Evolutionary conservation across 2,329 filamentous ascomycete genomes (phyloP).

Genomic region (Diaporthe batatas): DNA sequence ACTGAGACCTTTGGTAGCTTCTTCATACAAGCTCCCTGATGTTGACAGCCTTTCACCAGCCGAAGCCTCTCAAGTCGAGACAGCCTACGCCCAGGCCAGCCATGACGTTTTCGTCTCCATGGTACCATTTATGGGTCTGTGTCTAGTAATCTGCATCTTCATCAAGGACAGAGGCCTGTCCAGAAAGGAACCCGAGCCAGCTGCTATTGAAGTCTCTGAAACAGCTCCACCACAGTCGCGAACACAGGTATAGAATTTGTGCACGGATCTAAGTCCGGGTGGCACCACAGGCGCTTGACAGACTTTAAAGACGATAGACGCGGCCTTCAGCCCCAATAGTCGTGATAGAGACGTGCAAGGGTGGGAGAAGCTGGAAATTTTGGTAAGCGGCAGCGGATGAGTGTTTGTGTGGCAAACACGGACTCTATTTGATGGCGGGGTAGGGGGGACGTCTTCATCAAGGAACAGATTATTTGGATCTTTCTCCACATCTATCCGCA

Average conservation of each 20-base stretch:
- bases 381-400: not conserved
- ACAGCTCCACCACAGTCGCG: not conserved
- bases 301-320: not conserved
- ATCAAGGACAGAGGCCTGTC: constrained; percentile 25
- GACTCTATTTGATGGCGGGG: too few species aligned
- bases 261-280: not conserved
- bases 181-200: not conserved
- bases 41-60: not conserved
- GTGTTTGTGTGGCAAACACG: not conserved
- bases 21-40: constrained; percentile 17
- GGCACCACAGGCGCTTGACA: not conserved
- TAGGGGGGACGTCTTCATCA: too few species aligned
- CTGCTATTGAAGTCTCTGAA: not conserved
- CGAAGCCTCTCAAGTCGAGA: not conserved
- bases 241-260: not conserved
- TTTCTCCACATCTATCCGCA: too few species aligned
- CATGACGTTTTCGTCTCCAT: constrained; percentile 24
- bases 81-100: constrained; percentile 24
- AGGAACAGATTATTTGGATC: too few species aligned
- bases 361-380: not conserved
- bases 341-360: not conserved
- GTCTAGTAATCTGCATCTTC: constrained; percentile 19
- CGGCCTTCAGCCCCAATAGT: not conserved
- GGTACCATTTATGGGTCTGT: constrained; percentile 15
- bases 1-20: not conserved